A percentile compares a stretch with the other conserved stretches of the same genome.
Evolutionary conservation across 768 basidiomycete species (phyloP).

Genomic region (Leccinum boreale): DNA sequence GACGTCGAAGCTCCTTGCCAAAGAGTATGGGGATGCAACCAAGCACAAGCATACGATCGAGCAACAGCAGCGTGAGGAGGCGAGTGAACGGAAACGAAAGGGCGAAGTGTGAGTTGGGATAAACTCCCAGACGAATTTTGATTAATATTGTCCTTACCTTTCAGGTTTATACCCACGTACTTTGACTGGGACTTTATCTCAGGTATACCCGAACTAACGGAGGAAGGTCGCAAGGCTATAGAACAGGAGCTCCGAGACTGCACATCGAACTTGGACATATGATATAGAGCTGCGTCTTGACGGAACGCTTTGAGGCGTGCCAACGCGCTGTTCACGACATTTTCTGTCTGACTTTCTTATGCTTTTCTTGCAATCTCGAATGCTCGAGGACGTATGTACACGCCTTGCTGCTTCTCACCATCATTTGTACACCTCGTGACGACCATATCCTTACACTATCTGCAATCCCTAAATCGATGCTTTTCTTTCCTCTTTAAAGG

Average conservation of each 20-base stretch:
- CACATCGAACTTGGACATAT: constrained; percentile 10
- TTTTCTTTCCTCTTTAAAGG: background rate
- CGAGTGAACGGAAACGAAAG: constrained; percentile 81
- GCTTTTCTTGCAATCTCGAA: background rate
- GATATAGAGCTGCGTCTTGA: constrained; percentile 7
- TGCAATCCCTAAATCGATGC: constrained; percentile 13
- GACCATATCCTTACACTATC: constrained; percentile 31
- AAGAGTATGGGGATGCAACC: constrained; percentile 90
- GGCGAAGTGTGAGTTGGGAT: constrained; percentile 63
- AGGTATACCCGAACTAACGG: constrained; percentile 68
- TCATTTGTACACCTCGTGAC: constrained; percentile 15
- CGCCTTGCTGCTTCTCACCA: constrained; percentile 5
- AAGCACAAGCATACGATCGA: constrained; percentile 90
- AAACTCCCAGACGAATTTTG: background rate
- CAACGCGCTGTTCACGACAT: constrained; percentile 2
- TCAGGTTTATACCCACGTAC: constrained; percentile 69
- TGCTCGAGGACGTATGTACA: constrained; percentile 5
- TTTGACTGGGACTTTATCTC: constrained; percentile 68
- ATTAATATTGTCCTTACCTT: background rate
- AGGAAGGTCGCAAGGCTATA: constrained; percentile 65
- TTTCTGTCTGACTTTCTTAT: background rate
- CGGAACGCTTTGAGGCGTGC: background rate
- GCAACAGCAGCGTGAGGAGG: constrained; percentile 87
- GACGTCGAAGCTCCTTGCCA: constrained; percentile 67
- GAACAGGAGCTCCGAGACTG: constrained; percentile 58